phyloP scores from a whole-genome alignment of 306 rosid species.

The Rubus parviflorus region DNA sequence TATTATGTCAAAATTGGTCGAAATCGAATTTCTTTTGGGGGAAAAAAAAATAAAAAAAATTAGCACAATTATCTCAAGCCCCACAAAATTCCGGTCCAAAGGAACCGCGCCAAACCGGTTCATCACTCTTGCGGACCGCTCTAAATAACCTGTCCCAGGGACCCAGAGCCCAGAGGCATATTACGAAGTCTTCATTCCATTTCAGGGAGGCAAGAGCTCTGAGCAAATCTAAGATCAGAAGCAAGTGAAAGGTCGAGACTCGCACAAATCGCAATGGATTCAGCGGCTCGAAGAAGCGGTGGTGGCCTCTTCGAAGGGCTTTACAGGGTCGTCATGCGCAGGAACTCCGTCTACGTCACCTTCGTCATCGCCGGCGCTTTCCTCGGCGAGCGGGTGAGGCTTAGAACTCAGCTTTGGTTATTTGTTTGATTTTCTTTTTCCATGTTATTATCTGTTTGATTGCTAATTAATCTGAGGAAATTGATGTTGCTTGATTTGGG shows the following conservation, averaged over 20 bases:
- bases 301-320: slow-evolving; percentile 81
- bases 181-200: neutral
- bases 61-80: too few species aligned
- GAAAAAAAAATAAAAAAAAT: too few species aligned
- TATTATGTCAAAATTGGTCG: too few species aligned
- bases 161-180: neutral
- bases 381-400: slow-evolving; percentile 82
- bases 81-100: too few species aligned
- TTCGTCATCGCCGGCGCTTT: slow-evolving; percentile 93
- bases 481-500: slow-evolving; percentile 12
- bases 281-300: slow-evolving; percentile 53
- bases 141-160: too few species aligned
- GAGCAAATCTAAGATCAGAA: slow-evolving; percentile 30
- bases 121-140: too few species aligned
- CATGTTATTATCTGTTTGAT: neutral
- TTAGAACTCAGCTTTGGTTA: neutral
- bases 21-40: too few species aligned
- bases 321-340: slow-evolving; percentile 85
- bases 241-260: neutral
- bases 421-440: neutral
- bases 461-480: slow-evolving; percentile 6
- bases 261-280: slow-evolving; percentile 46
- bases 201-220: neutral
- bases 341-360: slow-evolving; percentile 78
- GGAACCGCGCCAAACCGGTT: too few species aligned